Evolutionary conservation across 352 stramenopile genomes (phyloP).

Genomic region (Pythium dissimile): DNA sequence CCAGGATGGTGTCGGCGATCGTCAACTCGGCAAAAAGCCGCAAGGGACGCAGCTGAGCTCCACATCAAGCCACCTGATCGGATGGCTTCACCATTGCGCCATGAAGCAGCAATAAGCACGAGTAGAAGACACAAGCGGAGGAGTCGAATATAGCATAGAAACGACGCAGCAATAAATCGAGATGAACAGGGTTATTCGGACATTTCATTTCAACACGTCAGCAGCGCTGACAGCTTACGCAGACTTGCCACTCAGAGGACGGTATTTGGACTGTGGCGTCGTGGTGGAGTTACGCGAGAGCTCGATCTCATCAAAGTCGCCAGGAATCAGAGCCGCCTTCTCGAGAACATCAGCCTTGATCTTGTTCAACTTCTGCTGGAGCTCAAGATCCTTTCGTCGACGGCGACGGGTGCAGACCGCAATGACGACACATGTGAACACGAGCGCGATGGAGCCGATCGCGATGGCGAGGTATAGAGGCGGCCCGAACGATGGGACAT

Average conservation of each 20-base stretch:
- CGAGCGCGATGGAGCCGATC: conserved; percentile 20
- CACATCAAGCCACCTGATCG: no score
- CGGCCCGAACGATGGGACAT: conserved; percentile 24
- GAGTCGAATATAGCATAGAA: conserved; percentile 2
- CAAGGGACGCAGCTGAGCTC: conserved; percentile 27
- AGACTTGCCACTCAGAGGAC: conserved; percentile 9
- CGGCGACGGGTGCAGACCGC: conserved; percentile 29
- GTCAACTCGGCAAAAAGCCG: conserved; percentile 58
- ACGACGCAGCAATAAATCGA: not conserved
- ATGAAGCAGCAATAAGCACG: not conserved
- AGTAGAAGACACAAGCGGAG: not conserved
- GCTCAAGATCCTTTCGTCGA: conserved; percentile 9
- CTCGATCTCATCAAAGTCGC: conserved; percentile 23
- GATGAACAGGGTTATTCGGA: not conserved
- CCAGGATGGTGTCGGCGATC: conserved; percentile 85
- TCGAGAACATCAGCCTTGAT: conserved; percentile 16
- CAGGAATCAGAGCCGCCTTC: conserved; percentile 12
- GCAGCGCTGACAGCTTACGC: not conserved
- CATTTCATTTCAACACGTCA: not conserved
- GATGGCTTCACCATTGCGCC: no score
- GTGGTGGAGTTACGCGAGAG: conserved; percentile 5
- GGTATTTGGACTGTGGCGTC: conserved; percentile 18
- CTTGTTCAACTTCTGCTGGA: conserved; percentile 35
- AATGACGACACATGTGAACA: conserved; percentile 43
- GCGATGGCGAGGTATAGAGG: conserved; percentile 27